Evolutionary conservation across 768 basidiomycete species (phyloP), one percentile per base, ranked within the genome.

Genomic region (Amanita inopinata): DNA sequence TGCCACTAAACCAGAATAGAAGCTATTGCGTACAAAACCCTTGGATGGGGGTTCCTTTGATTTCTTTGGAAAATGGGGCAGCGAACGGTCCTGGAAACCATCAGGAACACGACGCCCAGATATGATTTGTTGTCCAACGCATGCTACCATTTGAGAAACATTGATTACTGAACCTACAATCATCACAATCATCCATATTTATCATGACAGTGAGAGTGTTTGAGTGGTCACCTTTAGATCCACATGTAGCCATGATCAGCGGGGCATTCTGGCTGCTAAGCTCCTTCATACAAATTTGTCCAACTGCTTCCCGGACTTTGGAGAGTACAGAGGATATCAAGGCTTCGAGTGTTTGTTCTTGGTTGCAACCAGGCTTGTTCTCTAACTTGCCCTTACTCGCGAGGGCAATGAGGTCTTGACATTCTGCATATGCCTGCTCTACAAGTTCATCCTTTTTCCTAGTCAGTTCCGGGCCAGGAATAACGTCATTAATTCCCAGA

Each of bases 101-200:
- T 98, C 84, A 0, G 92, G 93, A 4, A 99, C 92, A 76, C 96
- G 96, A 64, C 89, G 84, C 5, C 96, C 96, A 14, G 91, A 80
- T 49, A 99, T 98, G 61, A 98, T 97, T 59, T 99, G 96, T 57
- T 99, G 96, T 4, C 96, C 96, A 52, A 99, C 96, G 76, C 94
- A 97, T 56, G 94, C 96, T 40, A 98, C 94, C 96, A 99, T 99
- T 65, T 99, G 96, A 17, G 91, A 94, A 43, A 99, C 96, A 62
- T 99, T 99, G 64, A 99, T 94, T 49, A 91, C 88, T 55, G 96
- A 98, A 60, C 96, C 94, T 66, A 40, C 14, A 23, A 44, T 0
- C 32, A 10, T 19, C 44, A 15, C 40, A 24, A 10, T 37, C 7
- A 46, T 24, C 3, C 9, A 28, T 23, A 5, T 17, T 18, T 17